These are phyloP conservation scores for Wallacemonas collosoma DNA, from an alignment of 208 protist genomes.

Conservation along the genomic window DNA sequence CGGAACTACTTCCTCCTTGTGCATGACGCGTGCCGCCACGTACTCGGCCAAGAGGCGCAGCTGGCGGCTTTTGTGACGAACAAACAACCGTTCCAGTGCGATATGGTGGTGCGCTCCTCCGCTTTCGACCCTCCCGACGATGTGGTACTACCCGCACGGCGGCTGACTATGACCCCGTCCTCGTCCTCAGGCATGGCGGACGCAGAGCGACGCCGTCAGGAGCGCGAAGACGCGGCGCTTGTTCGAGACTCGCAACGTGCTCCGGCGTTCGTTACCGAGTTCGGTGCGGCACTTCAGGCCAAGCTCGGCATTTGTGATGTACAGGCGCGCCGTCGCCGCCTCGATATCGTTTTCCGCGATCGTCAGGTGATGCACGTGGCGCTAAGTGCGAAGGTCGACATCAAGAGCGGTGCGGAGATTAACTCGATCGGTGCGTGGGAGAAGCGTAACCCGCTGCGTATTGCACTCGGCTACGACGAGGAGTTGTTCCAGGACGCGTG, in stretches of 20 bases:
- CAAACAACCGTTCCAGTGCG: slow-evolving; percentile 72
- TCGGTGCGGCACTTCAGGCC: slow-evolving; percentile 58
- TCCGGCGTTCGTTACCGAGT: slow-evolving; percentile 31
- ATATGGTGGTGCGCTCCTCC: slow-evolving; percentile 83
- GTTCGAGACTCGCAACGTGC: not conserved
- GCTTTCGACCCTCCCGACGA: slow-evolving; percentile 47
- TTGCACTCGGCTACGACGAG: slow-evolving; percentile 87
- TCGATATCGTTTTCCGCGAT: slow-evolving; percentile 78
- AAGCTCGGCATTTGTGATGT: slow-evolving; percentile 64
- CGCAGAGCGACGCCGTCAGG: slow-evolving; percentile 4
- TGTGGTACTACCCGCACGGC: slow-evolving; percentile 6
- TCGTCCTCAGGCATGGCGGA: not conserved
- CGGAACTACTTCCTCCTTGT: slow-evolving; percentile 77
- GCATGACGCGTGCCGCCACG: slow-evolving; percentile 74
- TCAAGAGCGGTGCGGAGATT: slow-evolving; percentile 31
- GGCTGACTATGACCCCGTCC: not conserved
- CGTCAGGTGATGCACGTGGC: slow-evolving; percentile 64
- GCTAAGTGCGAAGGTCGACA: slow-evolving; percentile 55
- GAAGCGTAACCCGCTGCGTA: slow-evolving; percentile 74
- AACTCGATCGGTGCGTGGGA: slow-evolving; percentile 64
- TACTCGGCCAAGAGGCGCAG: slow-evolving; percentile 43
- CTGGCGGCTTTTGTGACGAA: slow-evolving; percentile 81
- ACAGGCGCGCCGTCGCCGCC: slow-evolving; percentile 40
- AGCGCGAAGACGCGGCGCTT: not conserved
- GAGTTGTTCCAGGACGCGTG: slow-evolving; percentile 62